Evolutionary conservation across 495 filamentous ascomycete species (phyloP).

Genomic region (Venustampulla echinocandica): DNA sequence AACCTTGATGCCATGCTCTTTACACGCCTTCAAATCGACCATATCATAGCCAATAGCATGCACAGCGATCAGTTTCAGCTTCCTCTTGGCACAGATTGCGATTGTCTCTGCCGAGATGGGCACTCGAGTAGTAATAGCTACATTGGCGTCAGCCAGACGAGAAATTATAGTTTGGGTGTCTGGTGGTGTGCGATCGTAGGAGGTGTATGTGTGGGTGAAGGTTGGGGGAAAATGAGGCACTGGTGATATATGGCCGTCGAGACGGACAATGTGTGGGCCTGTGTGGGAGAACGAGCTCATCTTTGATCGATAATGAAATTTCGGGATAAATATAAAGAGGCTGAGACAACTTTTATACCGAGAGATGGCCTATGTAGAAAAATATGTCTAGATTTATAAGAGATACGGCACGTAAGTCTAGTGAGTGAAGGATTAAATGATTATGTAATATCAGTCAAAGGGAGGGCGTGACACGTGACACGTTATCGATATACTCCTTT

Average conservation of each 20-base stretch:
- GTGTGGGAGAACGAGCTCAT: no score
- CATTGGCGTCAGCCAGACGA: not conserved
- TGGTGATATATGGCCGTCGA: constrained; percentile 13
- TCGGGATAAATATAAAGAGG: no score
- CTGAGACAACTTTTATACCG: no score
- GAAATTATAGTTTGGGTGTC: not conserved
- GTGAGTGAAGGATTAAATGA: no score
- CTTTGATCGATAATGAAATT: no score
- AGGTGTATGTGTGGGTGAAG: constrained; percentile 8
- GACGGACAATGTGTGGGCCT: constrained; percentile 11
- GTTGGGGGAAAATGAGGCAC: constrained; percentile 6
- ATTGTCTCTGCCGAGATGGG: constrained; percentile 30
- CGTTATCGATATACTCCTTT: no score
- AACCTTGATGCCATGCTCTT: constrained; percentile 35
- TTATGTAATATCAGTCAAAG: no score
- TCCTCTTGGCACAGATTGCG: constrained; percentile 14
- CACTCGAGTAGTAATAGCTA: constrained; percentile 36
- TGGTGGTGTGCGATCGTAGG: not conserved
- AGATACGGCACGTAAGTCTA: no score
- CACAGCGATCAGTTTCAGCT: constrained; percentile 36
- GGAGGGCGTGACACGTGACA: no score
- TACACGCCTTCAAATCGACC: constrained; percentile 37
- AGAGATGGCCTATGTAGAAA: no score
- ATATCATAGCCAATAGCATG: constrained; percentile 43
- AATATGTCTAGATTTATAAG: no score